Percentiles rank a stretch among this genome's conserved stretches.
phyloP scores from a whole-genome alignment of 2,329 filamentous ascomycete species.

The Botrytis sinoallii region DNA sequence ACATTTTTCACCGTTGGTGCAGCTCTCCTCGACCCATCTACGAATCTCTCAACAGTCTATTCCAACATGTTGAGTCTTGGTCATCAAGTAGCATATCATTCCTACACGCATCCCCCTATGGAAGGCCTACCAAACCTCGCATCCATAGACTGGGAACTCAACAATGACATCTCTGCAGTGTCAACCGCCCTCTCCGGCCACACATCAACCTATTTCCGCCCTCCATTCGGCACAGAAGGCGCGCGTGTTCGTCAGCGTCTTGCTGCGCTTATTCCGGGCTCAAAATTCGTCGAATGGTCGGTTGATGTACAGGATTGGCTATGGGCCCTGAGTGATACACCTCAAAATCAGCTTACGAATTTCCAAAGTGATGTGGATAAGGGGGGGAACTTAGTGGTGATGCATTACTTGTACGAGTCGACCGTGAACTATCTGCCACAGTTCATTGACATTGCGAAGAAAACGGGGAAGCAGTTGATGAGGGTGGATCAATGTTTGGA shows the following conservation, averaged over 20 bases:
- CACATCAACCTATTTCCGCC: slow-evolving; percentile 59
- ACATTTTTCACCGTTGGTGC: slow-evolving; percentile 70
- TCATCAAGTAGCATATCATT: slow-evolving; percentile 68
- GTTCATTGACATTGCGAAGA: slow-evolving; percentile 63
- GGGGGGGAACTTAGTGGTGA: slow-evolving; percentile 62
- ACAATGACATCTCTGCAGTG: slow-evolving; percentile 53
- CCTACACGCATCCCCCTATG: slow-evolving; percentile 67
- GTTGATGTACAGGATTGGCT: slow-evolving; percentile 71
- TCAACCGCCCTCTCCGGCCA: slow-evolving; percentile 38
- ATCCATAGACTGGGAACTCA: slow-evolving; percentile 60
- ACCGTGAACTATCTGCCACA: slow-evolving; percentile 62
- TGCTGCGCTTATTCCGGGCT: slow-evolving; percentile 48
- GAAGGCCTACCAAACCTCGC: slow-evolving; percentile 52
- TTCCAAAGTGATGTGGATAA: slow-evolving; percentile 61
- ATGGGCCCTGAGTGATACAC: slow-evolving; percentile 59
- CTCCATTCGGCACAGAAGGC: slow-evolving; percentile 66
- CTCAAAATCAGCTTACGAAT: slow-evolving; percentile 63
- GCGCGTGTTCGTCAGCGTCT: slow-evolving; percentile 63
- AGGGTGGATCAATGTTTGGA: slow-evolving; percentile 64
- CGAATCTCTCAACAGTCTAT: slow-evolving; percentile 63
- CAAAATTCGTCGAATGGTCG: slow-evolving; percentile 64
- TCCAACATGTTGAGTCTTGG: slow-evolving; percentile 58
- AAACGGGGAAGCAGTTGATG: slow-evolving; percentile 62
- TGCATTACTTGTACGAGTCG: slow-evolving; percentile 65
- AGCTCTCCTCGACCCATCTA: slow-evolving; percentile 55